Evolutionary conservation across 805 yeast genomes (phyloP), one percentile per base, ranked within the genome.

Genomic region (Clavispora phyllophila): DNA sequence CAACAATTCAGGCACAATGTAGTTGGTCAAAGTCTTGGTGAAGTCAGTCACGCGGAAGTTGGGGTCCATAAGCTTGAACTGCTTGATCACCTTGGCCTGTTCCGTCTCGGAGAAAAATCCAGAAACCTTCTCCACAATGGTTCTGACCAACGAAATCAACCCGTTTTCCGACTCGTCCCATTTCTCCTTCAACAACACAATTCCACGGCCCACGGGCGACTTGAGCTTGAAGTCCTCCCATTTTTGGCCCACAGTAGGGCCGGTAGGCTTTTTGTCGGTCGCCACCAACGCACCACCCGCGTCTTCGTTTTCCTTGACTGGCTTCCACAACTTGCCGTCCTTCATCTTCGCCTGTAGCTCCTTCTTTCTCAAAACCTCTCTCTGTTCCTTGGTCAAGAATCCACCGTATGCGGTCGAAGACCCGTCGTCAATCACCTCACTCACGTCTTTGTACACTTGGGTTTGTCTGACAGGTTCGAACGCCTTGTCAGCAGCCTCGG

Each of bases 141-240:
- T 85, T 69, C 99, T 81, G 41, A 93, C 66, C 32, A 84, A 66
- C 9, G 90, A 79, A 47, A 93, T 78, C 56, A 93, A 72, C 8
- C 96, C 96, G 64, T 93, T 93, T 55, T 91, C 98, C 42, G 89
- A 81, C 65, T 91, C 98, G 55, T 91, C 96, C 88, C 90, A 85
- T 58, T 76, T 82, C 47, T 78, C 77, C 60, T 79, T 82, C 53
- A 87, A 59, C 36, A 76, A 74, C 26, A 79, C 75, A 37, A 84
- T 43, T 12, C 73, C 69, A 59, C 82, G 79, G 47, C 96, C 96
- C 15, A 87, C 59, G 0, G 82, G 66, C 10, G 91, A 78, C 48
- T 79, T 78, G 45, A 83, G 79, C 56, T 78, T 80, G 62, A 81
- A 81, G 26, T 77, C 74, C 50, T 80, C 82, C 72, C 86, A 75